A percentile compares a stretch with the other conserved stretches of the same genome.
phyloP scores from a whole-genome alignment of 257 asterid genomes.

The Rubia yunnanensis region DNA sequence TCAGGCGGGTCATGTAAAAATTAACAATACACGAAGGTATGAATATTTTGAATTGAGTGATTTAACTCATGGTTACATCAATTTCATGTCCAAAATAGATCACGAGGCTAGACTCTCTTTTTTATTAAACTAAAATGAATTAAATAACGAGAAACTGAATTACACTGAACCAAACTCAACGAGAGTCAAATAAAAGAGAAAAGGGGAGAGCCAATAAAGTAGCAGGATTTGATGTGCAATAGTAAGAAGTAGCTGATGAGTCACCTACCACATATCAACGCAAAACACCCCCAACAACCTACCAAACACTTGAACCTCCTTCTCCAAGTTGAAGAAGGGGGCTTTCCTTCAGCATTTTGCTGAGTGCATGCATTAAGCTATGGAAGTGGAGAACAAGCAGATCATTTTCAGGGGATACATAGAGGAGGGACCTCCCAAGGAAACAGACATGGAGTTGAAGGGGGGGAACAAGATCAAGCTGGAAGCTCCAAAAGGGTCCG shows the following conservation, averaged over 20 bases:
- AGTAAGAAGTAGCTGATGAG: neutral
- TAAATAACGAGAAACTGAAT: too few species aligned
- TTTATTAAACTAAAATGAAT: too few species aligned
- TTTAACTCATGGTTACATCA: too few species aligned
- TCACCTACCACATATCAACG: neutral
- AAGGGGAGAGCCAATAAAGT: too few species aligned
- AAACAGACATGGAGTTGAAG: constrained; percentile 66
- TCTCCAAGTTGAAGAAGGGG: neutral
- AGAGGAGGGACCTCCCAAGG: constrained; percentile 54
- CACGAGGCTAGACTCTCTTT: too few species aligned
- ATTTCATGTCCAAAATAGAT: too few species aligned
- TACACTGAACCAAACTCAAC: too few species aligned
- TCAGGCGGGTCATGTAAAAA: too few species aligned
- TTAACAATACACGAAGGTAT: too few species aligned
- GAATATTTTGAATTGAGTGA: too few species aligned
- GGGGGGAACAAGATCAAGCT: constrained; percentile 43
- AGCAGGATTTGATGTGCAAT: neutral
- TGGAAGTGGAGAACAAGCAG: constrained; percentile 58
- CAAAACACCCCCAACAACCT: neutral
- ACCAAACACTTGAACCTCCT: neutral
- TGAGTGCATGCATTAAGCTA: neutral
- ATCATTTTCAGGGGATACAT: constrained; percentile 63
- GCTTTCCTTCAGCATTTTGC: neutral
- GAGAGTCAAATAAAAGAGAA: too few species aligned
- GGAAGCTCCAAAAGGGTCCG: constrained; percentile 58